These are phyloP conservation scores for Biscogniauxia sp. DNA, from an alignment of 2,329 filamentous ascomycete species.

Conservation along the genomic window DNA sequence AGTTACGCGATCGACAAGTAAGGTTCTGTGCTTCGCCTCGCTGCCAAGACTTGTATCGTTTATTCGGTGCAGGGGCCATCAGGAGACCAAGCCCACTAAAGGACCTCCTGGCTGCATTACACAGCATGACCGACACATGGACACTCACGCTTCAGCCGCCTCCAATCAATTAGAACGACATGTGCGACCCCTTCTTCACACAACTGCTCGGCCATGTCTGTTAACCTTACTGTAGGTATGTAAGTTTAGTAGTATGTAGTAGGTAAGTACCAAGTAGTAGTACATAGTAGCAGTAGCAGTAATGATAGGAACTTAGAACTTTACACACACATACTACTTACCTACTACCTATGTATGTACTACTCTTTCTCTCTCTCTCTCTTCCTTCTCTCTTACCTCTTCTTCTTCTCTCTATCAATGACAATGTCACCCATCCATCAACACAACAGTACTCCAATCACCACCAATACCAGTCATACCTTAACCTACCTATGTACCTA, in stretches of 20 bases:
- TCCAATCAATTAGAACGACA: slow-evolving; percentile 1
- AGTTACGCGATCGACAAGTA: not conserved
- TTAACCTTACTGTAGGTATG: too few species aligned
- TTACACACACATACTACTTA: too few species aligned
- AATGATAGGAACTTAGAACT: too few species aligned
- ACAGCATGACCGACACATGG: not conserved
- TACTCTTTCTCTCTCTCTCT: not conserved
- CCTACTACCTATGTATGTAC: too few species aligned
- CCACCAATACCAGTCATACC: not conserved
- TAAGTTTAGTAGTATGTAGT: too few species aligned
- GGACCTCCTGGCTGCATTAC: not conserved
- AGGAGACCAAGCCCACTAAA: not conserved
- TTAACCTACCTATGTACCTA: not conserved
- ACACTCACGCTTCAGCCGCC: slow-evolving; percentile 1
- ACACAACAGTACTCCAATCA: not conserved
- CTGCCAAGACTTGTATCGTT: not conserved
- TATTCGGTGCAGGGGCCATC: not conserved
- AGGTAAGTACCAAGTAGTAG: too few species aligned
- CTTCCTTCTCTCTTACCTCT: not conserved
- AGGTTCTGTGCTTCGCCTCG: not conserved
- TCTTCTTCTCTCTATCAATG: not conserved
- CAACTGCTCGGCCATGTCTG: not conserved
- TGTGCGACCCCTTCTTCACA: not conserved
- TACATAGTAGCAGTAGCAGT: too few species aligned
- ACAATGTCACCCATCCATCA: slow-evolving; percentile 3